These are phyloP conservation scores for Malassezia nana DNA, from an alignment of 1,284 basidiomycete genomes.

Conservation along the genomic window DNA sequence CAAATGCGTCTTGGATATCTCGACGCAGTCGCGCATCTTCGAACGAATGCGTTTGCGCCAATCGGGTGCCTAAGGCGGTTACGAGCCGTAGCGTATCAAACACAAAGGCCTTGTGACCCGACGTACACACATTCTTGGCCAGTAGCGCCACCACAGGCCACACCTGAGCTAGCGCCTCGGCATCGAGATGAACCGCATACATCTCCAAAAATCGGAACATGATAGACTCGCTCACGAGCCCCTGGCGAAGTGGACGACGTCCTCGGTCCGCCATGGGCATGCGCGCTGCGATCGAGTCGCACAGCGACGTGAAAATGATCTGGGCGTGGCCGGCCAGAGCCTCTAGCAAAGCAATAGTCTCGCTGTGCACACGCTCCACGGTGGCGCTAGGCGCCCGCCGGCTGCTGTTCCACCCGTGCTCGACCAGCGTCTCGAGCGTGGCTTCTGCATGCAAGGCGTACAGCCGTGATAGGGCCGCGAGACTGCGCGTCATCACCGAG, in stretches of 20 bases:
- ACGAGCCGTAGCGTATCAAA: slow-evolving; percentile 73
- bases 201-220: slow-evolving; percentile 78
- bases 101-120: slow-evolving; percentile 52
- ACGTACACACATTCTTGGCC: slow-evolving; percentile 63
- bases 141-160: slow-evolving; percentile 65
- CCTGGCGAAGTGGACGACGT: background rate
- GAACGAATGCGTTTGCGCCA: slow-evolving; percentile 69
- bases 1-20: slow-evolving; percentile 81
- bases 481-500: background rate
- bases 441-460: slow-evolving; percentile 70
- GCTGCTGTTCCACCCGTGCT: slow-evolving; percentile 58
- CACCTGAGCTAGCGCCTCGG: slow-evolving; percentile 77
- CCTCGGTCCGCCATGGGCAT: slow-evolving; percentile 50
- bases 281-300: slow-evolving; percentile 58
- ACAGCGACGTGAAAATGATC: slow-evolving; percentile 76
- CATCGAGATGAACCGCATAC: slow-evolving; percentile 74
- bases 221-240: slow-evolving; percentile 26
- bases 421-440: slow-evolving; percentile 69
- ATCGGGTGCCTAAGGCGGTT: slow-evolving; percentile 62
- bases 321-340: slow-evolving; percentile 70
- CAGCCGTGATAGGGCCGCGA: slow-evolving; percentile 60
- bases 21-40: slow-evolving; percentile 80
- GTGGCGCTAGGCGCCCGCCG: background rate
- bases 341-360: slow-evolving; percentile 7
- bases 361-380: slow-evolving; percentile 4